Evolutionary conservation across 257 asterid species (phyloP).

Genomic region (Ajuga chamaepitys): DNA sequence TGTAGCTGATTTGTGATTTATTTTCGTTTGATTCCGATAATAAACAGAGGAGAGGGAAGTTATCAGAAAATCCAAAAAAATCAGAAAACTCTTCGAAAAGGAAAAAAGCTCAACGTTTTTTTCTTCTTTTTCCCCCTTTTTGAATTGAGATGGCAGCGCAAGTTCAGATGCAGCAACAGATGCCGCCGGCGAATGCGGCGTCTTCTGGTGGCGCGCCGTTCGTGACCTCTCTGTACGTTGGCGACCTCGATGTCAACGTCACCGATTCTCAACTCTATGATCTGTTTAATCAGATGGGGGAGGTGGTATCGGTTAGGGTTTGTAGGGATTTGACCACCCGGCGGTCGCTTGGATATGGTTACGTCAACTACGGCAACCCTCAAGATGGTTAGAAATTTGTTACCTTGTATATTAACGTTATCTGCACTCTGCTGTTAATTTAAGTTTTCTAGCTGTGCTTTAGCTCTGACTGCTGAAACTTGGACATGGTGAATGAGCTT

Average conservation of each 20-base stretch:
- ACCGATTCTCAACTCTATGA: constrained; percentile 84
- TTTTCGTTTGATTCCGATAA: constrained; percentile 25
- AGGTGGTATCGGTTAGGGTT: constrained; percentile 90
- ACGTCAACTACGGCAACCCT: constrained; percentile 70
- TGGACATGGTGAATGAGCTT: neutral
- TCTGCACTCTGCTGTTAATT: neutral
- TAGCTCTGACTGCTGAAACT: neutral
- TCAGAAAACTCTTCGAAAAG: constrained; percentile 18
- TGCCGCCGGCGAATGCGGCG: constrained; percentile 37
- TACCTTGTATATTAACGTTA: neutral
- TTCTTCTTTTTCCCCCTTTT: neutral
- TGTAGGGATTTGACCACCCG: constrained; percentile 76
- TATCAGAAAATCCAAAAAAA: constrained; percentile 27
- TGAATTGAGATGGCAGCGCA: constrained; percentile 62
- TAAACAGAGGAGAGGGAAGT: constrained; percentile 96
- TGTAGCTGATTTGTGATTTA: constrained; percentile 4
- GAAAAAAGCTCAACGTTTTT: constrained; percentile 18
- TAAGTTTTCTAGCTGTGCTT: neutral
- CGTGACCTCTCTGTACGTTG: constrained; percentile 83
- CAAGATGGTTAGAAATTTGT: constrained; percentile 56
- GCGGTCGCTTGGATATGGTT: constrained; percentile 84
- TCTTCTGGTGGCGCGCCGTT: constrained; percentile 40
- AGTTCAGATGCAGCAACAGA: constrained; percentile 70
- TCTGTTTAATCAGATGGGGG: constrained; percentile 78
- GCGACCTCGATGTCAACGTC: constrained; percentile 76